phyloP scores from a whole-genome alignment of 2,329 filamentous ascomycete genomes.

The Monosporascus sp. region DNA sequence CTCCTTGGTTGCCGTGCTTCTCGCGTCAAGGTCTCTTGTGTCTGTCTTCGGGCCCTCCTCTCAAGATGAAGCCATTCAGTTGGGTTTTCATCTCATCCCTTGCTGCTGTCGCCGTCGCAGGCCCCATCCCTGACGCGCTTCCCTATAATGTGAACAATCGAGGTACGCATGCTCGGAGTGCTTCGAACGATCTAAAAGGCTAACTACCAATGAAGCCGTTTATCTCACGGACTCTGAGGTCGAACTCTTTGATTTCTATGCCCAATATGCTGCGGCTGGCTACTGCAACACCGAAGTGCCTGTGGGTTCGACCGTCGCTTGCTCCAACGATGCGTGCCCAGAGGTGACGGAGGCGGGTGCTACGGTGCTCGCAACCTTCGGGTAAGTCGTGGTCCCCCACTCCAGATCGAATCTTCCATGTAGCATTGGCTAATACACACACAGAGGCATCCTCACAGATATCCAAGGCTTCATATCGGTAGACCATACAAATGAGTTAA shows the following conservation, averaged over 20 bases:
- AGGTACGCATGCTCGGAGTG: constrained; percentile 21
- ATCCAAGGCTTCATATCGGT: constrained; percentile 46
- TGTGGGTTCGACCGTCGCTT: constrained; percentile 36
- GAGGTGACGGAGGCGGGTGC: constrained; percentile 37
- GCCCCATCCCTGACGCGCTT: constrained; percentile 13
- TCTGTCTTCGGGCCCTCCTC: neutral
- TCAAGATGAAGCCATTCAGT: constrained; percentile 24
- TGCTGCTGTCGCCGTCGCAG: constrained; percentile 15
- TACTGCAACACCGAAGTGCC: constrained; percentile 46
- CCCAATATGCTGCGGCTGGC: constrained; percentile 45
- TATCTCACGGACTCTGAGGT: constrained; percentile 28
- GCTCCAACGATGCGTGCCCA: constrained; percentile 38
- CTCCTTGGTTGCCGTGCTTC: neutral
- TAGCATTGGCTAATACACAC: constrained; percentile 8
- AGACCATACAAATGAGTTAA: constrained; percentile 43
- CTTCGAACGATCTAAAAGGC: neutral
- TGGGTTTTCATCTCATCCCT: constrained; percentile 21
- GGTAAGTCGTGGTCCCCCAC: constrained; percentile 21
- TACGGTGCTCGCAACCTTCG: constrained; percentile 38
- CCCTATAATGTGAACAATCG: constrained; percentile 23
- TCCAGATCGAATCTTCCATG: neutral
- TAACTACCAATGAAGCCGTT: constrained; percentile 9
- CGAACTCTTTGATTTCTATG: constrained; percentile 40
- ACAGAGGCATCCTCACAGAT: constrained; percentile 37
- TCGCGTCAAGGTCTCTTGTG: neutral